Conservation (phyloP, 345 rosid species). For the Dimocarpus longan region DNA sequence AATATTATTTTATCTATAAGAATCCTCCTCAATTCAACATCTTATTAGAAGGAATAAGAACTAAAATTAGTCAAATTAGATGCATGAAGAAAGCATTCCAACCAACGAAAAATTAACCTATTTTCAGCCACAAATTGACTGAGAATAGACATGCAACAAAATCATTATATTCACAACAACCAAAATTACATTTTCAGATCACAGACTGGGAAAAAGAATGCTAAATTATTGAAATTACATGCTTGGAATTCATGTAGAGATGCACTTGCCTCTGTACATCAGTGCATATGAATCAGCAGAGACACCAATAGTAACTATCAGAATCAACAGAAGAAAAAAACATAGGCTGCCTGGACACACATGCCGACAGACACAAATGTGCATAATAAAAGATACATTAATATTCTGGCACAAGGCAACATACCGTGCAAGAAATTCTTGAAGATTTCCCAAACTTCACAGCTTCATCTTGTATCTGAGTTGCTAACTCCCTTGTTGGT, state of each 20-base stretch:
- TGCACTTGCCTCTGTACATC: background rate
- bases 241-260: background rate
- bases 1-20: background rate
- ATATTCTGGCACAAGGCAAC: slow-evolving; percentile 22
- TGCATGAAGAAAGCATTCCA: background rate
- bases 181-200: background rate
- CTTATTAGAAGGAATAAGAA: background rate
- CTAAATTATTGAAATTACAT: background rate
- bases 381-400: background rate
- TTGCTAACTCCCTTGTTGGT: slow-evolving; percentile 97
- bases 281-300: background rate
- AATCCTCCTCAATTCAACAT: background rate
- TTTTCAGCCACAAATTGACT: background rate
- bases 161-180: background rate
- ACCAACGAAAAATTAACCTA: background rate
- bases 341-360: background rate
- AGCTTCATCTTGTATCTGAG: slow-evolving; percentile 95
- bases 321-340: background rate
- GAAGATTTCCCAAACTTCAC: slow-evolving; percentile 91
- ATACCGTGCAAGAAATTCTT: slow-evolving; percentile 82
- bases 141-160: background rate
- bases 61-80: background rate
- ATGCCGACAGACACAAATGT: background rate
- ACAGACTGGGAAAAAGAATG: background rate
- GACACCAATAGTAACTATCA: background rate